Base-by-base conservation (phyloP, 2,329 filamentous ascomycete species). In the Emericellopsis atlantica region DNA sequence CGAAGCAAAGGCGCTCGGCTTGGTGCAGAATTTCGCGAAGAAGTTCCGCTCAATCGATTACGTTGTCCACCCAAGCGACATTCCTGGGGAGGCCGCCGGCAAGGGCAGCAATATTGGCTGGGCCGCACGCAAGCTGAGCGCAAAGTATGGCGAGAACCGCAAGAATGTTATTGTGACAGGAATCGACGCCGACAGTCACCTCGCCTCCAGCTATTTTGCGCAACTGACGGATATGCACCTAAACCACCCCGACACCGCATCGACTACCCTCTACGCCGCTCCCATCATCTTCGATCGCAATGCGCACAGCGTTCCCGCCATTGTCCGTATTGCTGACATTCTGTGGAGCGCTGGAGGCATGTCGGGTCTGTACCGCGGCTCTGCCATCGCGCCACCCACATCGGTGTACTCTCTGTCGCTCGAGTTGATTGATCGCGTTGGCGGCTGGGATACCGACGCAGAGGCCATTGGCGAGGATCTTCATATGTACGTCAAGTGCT, bases 401-500 rank as follows among this genome's bases (percentile, higher is more conserved):
- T 85, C 81, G 1, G 81, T 85, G 29, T 86, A 85, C 53, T 84
- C 81, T 5, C 57, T 85, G 1, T 76, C 81, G 1, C 69, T 86
- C 33, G 69, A 74, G 36, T 61, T 86, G 14, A 72, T 81, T 33
- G 79, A 84, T 49, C 69, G 74, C 23, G 81, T 84, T 24, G 78
- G 79, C 9, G 81, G 81, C 22, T 86, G 81, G 81, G 81, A 85
- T 53, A 74, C 74, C 41, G 79, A 75, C 40, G 69, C 74, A 2
- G 80, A 83, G 45, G 80, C 81, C 16, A 85, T 86, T 48, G 81
- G 81, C 35, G 81, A 86, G 58, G 81, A 85, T 52, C 59, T 85
- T 52, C 81, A 86, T 62, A 85, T 85, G 81, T 82, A 82, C 53
- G 67, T 85, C 46, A 85, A 85, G 65, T 84, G 79, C 56, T 85